Evolutionary conservation across 768 basidiomycete genomes (phyloP).

Genomic region (Phallus indusiatus): DNA sequence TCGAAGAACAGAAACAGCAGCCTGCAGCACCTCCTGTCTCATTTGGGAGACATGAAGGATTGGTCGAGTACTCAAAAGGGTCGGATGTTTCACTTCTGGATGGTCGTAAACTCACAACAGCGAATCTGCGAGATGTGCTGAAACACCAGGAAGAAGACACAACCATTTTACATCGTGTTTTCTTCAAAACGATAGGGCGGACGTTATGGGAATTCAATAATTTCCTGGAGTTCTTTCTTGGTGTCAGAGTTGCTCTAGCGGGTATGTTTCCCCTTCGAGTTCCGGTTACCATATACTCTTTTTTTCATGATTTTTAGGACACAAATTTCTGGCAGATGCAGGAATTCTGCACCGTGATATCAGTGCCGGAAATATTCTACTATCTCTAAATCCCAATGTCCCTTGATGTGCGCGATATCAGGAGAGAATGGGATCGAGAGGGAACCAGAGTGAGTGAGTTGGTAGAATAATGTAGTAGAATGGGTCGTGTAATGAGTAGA

Average conservation of each 20-base stretch:
- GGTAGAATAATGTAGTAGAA: too few relatives aligned
- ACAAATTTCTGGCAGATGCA: slow-evolving; percentile 15
- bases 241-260: background rate
- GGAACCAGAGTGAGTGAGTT: too few relatives aligned
- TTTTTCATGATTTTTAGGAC: slow-evolving; percentile 11
- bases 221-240: slow-evolving; percentile 3
- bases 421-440: too few relatives aligned
- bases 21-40: too few relatives aligned
- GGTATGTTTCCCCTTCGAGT: slow-evolving; percentile 7
- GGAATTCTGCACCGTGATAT: slow-evolving; percentile 23
- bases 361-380: slow-evolving; percentile 29
- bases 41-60: too few relatives aligned
- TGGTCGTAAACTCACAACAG: background rate
- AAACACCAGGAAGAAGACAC: background rate
- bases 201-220: slow-evolving; percentile 10
- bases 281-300: background rate
- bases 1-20: too few relatives aligned
- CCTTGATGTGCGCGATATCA: slow-evolving; percentile 5
- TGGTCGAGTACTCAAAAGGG: too few relatives aligned
- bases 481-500: too few relatives aligned
- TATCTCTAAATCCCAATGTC: slow-evolving; percentile 9
- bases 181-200: too few relatives aligned
- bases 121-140: background rate
- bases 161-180: slow-evolving; percentile 8
- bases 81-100: too few relatives aligned